These are phyloP conservation scores for Mycena albidolilacea DNA, from an alignment of 768 basidiomycete species.

Conservation along the genomic window DNA sequence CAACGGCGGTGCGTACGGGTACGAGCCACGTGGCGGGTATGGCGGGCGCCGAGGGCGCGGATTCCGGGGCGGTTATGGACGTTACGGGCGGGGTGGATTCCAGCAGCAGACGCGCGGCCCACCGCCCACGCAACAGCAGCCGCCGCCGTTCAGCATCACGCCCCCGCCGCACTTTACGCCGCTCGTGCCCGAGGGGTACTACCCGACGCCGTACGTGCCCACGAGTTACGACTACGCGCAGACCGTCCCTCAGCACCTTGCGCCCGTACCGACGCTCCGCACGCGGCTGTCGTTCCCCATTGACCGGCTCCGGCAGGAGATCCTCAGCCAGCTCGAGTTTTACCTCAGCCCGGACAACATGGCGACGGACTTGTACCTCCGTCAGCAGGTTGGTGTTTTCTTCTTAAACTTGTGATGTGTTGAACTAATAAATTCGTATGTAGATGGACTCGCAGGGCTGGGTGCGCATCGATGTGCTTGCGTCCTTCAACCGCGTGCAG, in stretches of 20 bases:
- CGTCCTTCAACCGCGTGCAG: constrained; percentile 41
- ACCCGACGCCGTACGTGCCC: constrained; percentile 31
- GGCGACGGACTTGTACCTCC: constrained; percentile 40
- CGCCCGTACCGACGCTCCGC: constrained; percentile 32
- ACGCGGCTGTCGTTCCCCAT: constrained; percentile 41
- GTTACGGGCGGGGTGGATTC: constrained; percentile 28
- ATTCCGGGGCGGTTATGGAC: constrained; percentile 21
- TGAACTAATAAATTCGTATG: background rate
- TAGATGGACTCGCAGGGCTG: constrained; percentile 42
- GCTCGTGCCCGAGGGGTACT: constrained; percentile 30
- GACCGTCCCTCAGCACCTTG: constrained; percentile 4
- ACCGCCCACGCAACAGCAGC: constrained; percentile 23
- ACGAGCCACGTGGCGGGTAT: constrained; percentile 36
- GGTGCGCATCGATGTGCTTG: constrained; percentile 38
- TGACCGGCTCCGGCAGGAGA: constrained; percentile 38
- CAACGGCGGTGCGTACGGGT: constrained; percentile 22
- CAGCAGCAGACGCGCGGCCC: constrained; percentile 12
- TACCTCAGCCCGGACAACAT: constrained; percentile 41
- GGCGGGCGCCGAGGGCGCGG: constrained; percentile 31
- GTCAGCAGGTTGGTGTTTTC: constrained; percentile 36
- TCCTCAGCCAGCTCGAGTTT: constrained; percentile 41
- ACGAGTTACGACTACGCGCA: constrained; percentile 28
- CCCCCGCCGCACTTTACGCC: constrained; percentile 35
- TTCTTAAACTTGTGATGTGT: background rate
- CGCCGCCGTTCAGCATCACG: constrained; percentile 29